A percentile compares a stretch with the other conserved stretches of the same genome.
These are phyloP conservation scores for Paramarasmius palmivorus DNA, from an alignment of 1,284 basidiomycete genomes.

Conservation along the genomic window DNA sequence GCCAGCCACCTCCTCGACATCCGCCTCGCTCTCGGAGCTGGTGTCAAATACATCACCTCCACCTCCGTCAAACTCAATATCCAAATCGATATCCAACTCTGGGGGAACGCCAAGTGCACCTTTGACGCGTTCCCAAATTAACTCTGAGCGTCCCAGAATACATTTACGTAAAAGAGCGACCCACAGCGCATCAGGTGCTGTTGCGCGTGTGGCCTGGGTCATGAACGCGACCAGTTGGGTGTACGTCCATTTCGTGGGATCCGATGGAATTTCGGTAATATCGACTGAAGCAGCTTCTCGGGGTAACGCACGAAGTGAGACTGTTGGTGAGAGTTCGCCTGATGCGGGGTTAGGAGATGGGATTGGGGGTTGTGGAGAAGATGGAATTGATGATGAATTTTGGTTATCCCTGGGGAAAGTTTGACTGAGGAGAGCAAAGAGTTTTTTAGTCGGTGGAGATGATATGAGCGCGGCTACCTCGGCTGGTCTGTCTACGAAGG, in stretches of 20 bases:
- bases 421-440: slow-evolving; percentile 70
- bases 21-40: slow-evolving; percentile 20
- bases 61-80: slow-evolving; percentile 47
- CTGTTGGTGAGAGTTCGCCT: background rate
- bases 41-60: slow-evolving; percentile 23
- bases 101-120: slow-evolving; percentile 76
- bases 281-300: slow-evolving; percentile 13
- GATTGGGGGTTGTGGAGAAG: slow-evolving; percentile 11
- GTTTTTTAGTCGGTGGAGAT: slow-evolving; percentile 59
- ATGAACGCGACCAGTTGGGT: slow-evolving; percentile 60
- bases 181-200: slow-evolving; percentile 64
- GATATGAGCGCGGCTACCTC: slow-evolving; percentile 67
- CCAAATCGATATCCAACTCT: slow-evolving; percentile 71
- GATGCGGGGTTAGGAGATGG: slow-evolving; percentile 23
- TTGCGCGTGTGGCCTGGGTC: slow-evolving; percentile 56
- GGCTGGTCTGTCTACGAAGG: slow-evolving; percentile 71
- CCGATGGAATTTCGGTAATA: slow-evolving; percentile 28
- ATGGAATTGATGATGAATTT: slow-evolving; percentile 19
- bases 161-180: slow-evolving; percentile 63
- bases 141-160: slow-evolving; percentile 67
- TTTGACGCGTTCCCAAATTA: slow-evolving; percentile 82
- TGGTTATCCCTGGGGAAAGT: slow-evolving; percentile 48
- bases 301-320: slow-evolving; percentile 14
- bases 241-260: slow-evolving; percentile 61
- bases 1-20: slow-evolving; percentile 9